phyloP scores from a whole-genome alignment of 306 rosid genomes.

The Pyrus communis region DNA sequence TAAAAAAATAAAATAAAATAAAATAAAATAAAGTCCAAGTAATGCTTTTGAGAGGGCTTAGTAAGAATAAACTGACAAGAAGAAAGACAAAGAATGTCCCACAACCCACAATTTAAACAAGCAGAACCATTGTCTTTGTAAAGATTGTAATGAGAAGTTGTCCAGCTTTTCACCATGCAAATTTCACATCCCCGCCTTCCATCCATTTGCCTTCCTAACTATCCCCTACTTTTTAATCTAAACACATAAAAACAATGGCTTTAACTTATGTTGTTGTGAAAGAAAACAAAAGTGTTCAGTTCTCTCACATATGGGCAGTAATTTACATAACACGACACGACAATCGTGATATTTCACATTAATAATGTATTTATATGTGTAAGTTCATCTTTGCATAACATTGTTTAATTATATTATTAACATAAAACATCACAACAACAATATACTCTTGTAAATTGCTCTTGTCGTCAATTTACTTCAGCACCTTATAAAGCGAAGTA shows the following conservation, averaged over 20 bases:
- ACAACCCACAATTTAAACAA: background rate
- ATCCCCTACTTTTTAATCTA: background rate
- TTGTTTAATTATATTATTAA: no score
- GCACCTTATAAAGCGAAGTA: background rate
- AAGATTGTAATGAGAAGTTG: background rate
- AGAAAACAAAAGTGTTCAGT: background rate
- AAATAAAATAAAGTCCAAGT: background rate
- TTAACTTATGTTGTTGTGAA: background rate
- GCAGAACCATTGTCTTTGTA: slow-evolving; percentile 3
- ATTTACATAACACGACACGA: no score
- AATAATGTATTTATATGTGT: no score
- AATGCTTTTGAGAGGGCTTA: background rate
- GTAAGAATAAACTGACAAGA: slow-evolving; percentile 2
- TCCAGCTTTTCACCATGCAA: slow-evolving; percentile 22
- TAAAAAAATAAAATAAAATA: no score
- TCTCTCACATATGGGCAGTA: no score
- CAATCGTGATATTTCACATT: no score
- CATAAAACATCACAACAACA: no score
- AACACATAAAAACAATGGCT: background rate
- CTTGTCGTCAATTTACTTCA: background rate
- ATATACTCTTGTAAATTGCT: rapidly evolving
- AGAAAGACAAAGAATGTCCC: slow-evolving; percentile 16
- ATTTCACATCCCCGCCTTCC: background rate
- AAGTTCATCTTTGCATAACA: rapidly evolving
- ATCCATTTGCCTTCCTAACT: background rate